Evolutionary conservation across 768 basidiomycete species (phyloP), one percentile per base, ranked within the genome.

Genomic region (Serpula lacrymans): DNA sequence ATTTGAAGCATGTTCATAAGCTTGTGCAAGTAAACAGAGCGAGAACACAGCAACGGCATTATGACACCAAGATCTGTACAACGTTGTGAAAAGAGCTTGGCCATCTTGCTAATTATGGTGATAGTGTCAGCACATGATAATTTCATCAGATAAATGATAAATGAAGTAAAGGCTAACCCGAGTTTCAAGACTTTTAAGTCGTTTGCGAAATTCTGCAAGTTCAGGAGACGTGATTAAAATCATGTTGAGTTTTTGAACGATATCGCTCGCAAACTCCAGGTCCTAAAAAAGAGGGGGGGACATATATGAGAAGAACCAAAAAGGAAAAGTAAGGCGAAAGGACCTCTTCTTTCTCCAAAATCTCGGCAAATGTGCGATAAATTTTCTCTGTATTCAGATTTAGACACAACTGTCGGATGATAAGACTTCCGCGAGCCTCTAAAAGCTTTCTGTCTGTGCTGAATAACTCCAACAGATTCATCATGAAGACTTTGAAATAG

Each of bases 1-100:
- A 60, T 94, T 97, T 16, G 92, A 95, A 1, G 95, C 96, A 62
- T 99, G 96, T 60, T 99, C 96, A 51, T 99, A 99, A 3, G 96
- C 95, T 60, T 99, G 96, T 5, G 96, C 96, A 18, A 99, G 73
- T 21, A 99, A 73, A 60, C 96, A 99, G 5, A 99, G 74, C 1
- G 96, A 92, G 58, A 99, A 96, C 1, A 92, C 92, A 0, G 96
- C 86, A 30, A 98, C 94, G 1, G 95, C 88, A 55, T 97, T 97
- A 53, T 99, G 96, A 59, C 93, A 98, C 96, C 96, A 99, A 14
- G 93, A 98, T 14, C 91, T 77, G 54, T 99, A 99, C 3, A 99
- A 68, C 0, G 87, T 89, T 9, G 88, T 89, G 59, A 98, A 99
- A 16, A 99, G 62, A 12, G 88, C 88, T 65, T 98, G 96, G 3